Evolutionary conservation across 2,329 filamentous ascomycete species (phyloP).

Genomic region (Penicillium sp.): DNA sequence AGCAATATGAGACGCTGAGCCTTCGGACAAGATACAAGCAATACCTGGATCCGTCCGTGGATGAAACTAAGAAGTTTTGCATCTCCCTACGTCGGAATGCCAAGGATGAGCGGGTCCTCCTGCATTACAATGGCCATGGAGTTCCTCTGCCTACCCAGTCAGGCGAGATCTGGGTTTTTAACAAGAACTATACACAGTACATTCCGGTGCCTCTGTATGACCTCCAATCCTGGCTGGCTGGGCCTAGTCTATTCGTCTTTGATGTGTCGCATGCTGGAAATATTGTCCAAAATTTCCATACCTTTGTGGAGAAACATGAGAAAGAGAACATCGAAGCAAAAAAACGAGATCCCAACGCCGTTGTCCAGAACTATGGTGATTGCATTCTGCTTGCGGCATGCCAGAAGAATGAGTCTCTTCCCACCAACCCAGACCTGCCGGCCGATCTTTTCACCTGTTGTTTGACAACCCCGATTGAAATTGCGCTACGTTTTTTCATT

Average conservation of each 20-base stretch:
- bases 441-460: constrained; percentile 96
- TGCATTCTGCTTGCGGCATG: constrained; percentile 94
- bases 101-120: constrained; percentile 92
- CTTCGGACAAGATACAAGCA: constrained; percentile 97
- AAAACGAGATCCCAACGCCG: constrained; percentile 70
- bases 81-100: constrained; percentile 86
- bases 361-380: constrained; percentile 69
- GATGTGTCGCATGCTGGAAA: constrained; percentile 97
- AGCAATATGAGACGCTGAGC: constrained; percentile 93
- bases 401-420: constrained; percentile 84
- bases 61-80: constrained; percentile 96
- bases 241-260: constrained; percentile 94
- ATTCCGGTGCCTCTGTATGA: constrained; percentile 96
- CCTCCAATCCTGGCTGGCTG: constrained; percentile 91
- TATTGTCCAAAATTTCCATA: constrained; percentile 91
- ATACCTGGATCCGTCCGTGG: constrained; percentile 91
- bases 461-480: constrained; percentile 94
- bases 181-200: constrained; percentile 98
- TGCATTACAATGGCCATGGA: constrained; percentile 98
- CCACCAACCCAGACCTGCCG: constrained; percentile 89
- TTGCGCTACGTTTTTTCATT: constrained; percentile 95
- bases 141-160: constrained; percentile 94
- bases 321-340: constrained; percentile 78
- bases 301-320: constrained; percentile 93
- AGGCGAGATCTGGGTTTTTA: constrained; percentile 99